phyloP scores from a whole-genome alignment of 2,329 filamentous ascomycete species.

The Diaporthe longicolla region DNA sequence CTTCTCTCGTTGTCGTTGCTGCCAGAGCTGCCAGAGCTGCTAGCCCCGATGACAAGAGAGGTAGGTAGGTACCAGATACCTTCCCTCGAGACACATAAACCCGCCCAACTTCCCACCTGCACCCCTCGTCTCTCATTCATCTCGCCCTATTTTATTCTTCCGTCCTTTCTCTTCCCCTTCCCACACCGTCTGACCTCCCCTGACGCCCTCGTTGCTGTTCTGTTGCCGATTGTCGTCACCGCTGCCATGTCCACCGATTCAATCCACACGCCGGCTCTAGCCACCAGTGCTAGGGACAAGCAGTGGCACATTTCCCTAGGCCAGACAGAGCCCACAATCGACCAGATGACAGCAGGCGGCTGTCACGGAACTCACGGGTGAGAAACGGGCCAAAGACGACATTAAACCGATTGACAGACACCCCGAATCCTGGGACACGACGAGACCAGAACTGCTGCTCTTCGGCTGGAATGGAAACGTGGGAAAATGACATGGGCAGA shows the following conservation, averaged over 20 bases:
- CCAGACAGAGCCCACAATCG: background rate
- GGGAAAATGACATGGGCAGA: constrained; percentile 11
- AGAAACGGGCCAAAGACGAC: background rate
- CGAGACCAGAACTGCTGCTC: background rate
- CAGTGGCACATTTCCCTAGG: background rate
- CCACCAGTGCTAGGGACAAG: background rate
- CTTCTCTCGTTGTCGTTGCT: constrained; percentile 4
- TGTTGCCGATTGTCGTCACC: constrained; percentile 28
- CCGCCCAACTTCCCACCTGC: constrained; percentile 52
- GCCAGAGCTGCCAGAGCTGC: background rate
- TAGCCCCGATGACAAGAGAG: constrained; percentile 14
- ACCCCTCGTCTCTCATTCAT: constrained; percentile 46
- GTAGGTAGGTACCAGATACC: constrained; percentile 20
- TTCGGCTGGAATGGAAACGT: constrained; percentile 12
- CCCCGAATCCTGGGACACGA: background rate
- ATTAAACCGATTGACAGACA: background rate
- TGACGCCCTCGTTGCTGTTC: constrained; percentile 20
- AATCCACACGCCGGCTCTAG: background rate
- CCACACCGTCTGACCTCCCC: constrained; percentile 38
- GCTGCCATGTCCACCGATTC: constrained; percentile 18
- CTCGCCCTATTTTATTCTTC: constrained; percentile 46
- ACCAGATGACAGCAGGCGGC: background rate
- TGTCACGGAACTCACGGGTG: background rate
- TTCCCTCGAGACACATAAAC: constrained; percentile 41
- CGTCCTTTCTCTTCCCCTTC: constrained; percentile 42